These are phyloP conservation scores for Blechomonas ayalai DNA, from an alignment of 208 protist genomes.

Conservation along the genomic window DNA sequence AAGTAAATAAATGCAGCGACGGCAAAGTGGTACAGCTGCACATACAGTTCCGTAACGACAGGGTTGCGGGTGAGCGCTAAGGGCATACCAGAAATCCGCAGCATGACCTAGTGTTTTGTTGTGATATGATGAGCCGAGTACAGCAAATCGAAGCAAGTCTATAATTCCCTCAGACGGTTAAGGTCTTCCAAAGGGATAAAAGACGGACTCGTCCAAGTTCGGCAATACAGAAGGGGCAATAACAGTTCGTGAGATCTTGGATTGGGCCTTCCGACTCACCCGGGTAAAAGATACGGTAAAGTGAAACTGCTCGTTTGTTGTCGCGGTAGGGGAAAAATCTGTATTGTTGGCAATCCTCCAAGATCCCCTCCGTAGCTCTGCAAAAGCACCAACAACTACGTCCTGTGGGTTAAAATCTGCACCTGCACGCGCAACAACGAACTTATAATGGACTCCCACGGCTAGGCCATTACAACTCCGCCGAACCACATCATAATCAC, in stretches of 20 bases:
- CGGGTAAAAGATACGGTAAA: slow-evolving; percentile 49
- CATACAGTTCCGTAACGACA: too few relatives aligned
- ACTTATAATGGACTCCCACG: slow-evolving; percentile 54
- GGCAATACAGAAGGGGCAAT: slow-evolving; percentile 58
- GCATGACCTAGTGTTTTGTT: too few relatives aligned
- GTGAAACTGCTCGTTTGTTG: slow-evolving; percentile 21
- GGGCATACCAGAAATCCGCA: too few relatives aligned
- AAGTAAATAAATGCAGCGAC: slow-evolving; percentile 1
- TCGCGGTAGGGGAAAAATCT: slow-evolving; percentile 24
- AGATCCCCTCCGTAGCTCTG: slow-evolving; percentile 28
- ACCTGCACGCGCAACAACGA: slow-evolving; percentile 62
- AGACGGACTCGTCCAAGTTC: slow-evolving; percentile 48
- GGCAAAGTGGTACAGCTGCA: too few relatives aligned
- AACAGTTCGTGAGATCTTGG: slow-evolving; percentile 31
- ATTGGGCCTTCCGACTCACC: slow-evolving; percentile 33
- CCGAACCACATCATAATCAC: slow-evolving; percentile 29
- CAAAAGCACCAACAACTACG: slow-evolving; percentile 67
- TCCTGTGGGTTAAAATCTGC: slow-evolving; percentile 70
- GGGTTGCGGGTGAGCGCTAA: too few relatives aligned
- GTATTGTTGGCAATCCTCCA: slow-evolving; percentile 49
- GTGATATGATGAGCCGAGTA: background rate
- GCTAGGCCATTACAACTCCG: slow-evolving; percentile 46
- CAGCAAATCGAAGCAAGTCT: too few relatives aligned
- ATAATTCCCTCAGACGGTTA: slow-evolving; percentile 17
- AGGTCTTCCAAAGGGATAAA: slow-evolving; percentile 61